phyloP scores from a whole-genome alignment of 176 grass and related monocot genomes.

The Guadua angustifolia region DNA sequence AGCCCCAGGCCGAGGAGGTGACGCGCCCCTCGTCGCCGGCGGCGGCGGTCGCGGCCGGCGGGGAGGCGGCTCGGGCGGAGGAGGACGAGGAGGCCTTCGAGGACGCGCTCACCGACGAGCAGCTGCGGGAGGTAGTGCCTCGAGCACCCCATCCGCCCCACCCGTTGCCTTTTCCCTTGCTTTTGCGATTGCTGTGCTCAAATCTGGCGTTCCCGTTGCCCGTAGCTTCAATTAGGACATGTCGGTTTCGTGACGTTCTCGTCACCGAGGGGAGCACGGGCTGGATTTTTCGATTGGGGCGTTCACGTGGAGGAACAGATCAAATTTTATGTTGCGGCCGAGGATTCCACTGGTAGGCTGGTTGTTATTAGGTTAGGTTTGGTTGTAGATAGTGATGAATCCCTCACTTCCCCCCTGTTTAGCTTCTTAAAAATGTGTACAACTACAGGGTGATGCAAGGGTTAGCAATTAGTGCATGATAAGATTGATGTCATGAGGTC shows the following conservation, averaged over 20 bases:
- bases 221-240: neutral
- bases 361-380: conserved; percentile 10
- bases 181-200: neutral
- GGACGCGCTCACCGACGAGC: conserved; percentile 89
- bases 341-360: neutral
- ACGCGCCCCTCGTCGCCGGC: neutral
- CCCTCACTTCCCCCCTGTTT: neutral
- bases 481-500: neutral
- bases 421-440: neutral
- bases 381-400: neutral
- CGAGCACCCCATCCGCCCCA: neutral
- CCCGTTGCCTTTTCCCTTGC: neutral
- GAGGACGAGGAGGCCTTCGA: conserved; percentile 70
- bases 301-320: neutral
- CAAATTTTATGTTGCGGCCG: neutral
- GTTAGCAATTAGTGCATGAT: neutral
- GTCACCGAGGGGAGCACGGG: neutral
- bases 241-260: neutral
- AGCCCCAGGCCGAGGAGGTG: conserved; percentile 23
- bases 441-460: neutral
- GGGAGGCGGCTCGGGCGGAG: conserved; percentile 17
- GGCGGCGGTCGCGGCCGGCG: neutral
- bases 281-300: neutral
- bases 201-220: conserved; percentile 23
- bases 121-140: conserved; percentile 67